Evolutionary conservation across 2,329 filamentous ascomycete species (phyloP).

Genomic region (Colletotrichum sp.): DNA sequence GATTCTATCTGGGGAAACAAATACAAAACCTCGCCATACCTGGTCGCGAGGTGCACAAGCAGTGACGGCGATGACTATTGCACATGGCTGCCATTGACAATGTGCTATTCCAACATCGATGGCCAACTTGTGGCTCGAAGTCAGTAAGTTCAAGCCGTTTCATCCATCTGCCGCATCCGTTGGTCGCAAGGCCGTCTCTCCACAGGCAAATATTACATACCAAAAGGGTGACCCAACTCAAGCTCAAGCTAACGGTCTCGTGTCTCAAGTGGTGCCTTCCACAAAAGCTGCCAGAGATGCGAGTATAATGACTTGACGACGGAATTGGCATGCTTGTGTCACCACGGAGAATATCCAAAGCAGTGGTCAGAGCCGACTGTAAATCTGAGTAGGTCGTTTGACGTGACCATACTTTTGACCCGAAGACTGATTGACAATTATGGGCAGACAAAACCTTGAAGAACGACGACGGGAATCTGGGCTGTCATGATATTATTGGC

Average conservation of each 20-base stretch:
- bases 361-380: not conserved
- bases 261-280: not conserved
- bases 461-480: not conserved
- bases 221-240: not conserved
- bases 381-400: not conserved
- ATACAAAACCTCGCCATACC: not conserved
- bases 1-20: not conserved
- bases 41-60: not conserved
- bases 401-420: fast-evolving
- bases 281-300: not conserved
- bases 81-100: not conserved
- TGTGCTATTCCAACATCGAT: not conserved
- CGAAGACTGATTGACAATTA: not conserved
- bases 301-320: not conserved
- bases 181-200: not conserved
- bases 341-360: not conserved
- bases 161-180: not conserved
- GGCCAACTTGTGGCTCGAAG: not conserved
- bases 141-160: not conserved
- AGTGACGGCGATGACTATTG: not conserved
- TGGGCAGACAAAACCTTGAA: not conserved
- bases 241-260: not conserved
- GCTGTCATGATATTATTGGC: not conserved
- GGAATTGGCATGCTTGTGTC: not conserved
- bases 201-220: not conserved